These are phyloP conservation scores for Kwoniella bestiolae DNA, from an alignment of 768 basidiomycete species.

Conservation along the genomic window DNA sequence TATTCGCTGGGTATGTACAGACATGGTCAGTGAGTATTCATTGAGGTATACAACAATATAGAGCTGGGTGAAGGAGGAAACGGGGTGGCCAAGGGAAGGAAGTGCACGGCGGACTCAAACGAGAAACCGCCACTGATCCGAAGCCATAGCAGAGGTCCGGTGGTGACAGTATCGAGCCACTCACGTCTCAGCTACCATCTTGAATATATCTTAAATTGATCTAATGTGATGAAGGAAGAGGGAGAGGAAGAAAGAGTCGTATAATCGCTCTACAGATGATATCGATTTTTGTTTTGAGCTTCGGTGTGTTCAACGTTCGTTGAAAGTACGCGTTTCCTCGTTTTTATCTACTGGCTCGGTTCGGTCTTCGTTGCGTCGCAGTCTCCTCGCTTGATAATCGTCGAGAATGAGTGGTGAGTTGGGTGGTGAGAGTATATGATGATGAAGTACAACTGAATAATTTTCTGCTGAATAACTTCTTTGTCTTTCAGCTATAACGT, in stretches of 20 bases:
- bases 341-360: not conserved
- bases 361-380: not conserved
- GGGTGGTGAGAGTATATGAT: conserved; percentile 4
- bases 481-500: conserved; percentile 6
- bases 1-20: conserved; percentile 40
- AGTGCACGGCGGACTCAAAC: not conserved
- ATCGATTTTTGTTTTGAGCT: not conserved
- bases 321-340: too few species aligned
- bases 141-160: too few species aligned
- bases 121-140: too few species aligned
- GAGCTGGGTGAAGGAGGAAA: not conserved
- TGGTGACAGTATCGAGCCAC: conserved; percentile 17
- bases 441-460: conserved; percentile 9
- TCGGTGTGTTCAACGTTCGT: too few species aligned
- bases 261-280: conserved; percentile 28
- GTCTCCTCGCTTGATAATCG: not conserved
- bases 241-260: conserved; percentile 2
- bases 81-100: not conserved
- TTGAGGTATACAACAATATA: too few species aligned
- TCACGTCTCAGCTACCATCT: conserved; percentile 53
- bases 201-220: conserved; percentile 17
- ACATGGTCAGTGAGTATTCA: conserved; percentile 1
- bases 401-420: conserved; percentile 17
- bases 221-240: too few species aligned
- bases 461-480: conserved; percentile 1